Evolutionary conservation across 1,139 yeast genomes (phyloP).

Genomic region (Blastobotrys petasosporus): DNA sequence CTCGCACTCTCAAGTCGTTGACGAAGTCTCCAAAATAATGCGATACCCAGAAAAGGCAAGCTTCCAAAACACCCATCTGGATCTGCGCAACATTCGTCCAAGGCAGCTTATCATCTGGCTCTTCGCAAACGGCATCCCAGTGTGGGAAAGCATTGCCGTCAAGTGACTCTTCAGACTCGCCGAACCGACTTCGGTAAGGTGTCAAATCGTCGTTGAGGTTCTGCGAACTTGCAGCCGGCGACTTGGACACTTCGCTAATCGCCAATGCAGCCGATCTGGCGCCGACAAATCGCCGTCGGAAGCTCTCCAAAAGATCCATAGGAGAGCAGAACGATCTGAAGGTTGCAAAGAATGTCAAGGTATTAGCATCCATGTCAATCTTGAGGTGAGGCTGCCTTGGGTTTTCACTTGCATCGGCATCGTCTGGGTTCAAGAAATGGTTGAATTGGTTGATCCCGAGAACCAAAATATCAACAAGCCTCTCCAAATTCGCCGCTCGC

Average conservation of each 20-base stretch:
- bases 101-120: constrained; percentile 35
- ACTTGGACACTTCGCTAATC: constrained; percentile 30
- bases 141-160: constrained; percentile 38
- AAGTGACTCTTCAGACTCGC: constrained; percentile 2
- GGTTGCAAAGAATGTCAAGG: constrained; percentile 59
- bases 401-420: constrained; percentile 23
- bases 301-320: constrained; percentile 42
- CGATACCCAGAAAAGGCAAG: constrained; percentile 62
- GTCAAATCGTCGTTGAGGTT: too few species aligned
- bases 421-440: constrained; percentile 40
- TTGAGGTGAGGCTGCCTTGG: constrained; percentile 36
- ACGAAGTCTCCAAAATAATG: constrained; percentile 73
- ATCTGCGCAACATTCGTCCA: constrained; percentile 62
- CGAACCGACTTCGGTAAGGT: not conserved
- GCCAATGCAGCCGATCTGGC: constrained; percentile 55
- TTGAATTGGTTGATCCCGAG: constrained; percentile 57
- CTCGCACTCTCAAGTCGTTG: constrained; percentile 58
- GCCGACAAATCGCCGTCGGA: constrained; percentile 50
- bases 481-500: constrained; percentile 56
- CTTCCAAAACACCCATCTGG: constrained; percentile 77
- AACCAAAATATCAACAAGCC: constrained; percentile 56
- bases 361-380: constrained; percentile 56
- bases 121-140: constrained; percentile 32
- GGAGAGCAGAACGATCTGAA: constrained; percentile 61
- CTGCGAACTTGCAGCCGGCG: too few species aligned